phyloP scores from a whole-genome alignment of 2,329 filamentous ascomycete species.

The Aspergillus glaucus region DNA sequence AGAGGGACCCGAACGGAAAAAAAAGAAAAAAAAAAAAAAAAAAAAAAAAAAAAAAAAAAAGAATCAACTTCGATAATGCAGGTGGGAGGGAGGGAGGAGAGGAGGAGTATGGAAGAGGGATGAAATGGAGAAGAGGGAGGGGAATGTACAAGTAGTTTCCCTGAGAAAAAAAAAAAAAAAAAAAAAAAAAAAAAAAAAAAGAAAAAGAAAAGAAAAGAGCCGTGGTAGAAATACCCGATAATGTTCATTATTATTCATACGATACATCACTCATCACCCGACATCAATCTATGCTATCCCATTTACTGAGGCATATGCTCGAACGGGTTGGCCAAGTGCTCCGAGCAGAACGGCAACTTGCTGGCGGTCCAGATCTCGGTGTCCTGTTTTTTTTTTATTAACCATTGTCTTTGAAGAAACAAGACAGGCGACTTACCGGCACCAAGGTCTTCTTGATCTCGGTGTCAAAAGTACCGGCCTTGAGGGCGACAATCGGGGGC shows the following conservation, averaged over 20 bases:
- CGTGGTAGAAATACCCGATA: conserved; percentile 8
- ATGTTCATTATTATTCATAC: background rate
- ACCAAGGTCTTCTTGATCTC: conserved; percentile 64
- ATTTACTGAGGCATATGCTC: conserved; percentile 56
- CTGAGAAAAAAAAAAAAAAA: conserved; percentile 1
- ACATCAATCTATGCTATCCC: background rate
- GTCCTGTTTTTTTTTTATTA: conserved; percentile 25
- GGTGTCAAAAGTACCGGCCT: conserved; percentile 58
- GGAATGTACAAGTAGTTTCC: conserved; percentile 19
- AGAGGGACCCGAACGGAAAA: background rate
- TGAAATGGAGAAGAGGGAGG: conserved; percentile 1
- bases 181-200: background rate
- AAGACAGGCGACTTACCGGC: conserved; percentile 36
- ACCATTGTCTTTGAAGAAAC: background rate
- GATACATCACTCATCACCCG: background rate
- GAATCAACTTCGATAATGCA: conserved; percentile 4
- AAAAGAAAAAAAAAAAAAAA: background rate
- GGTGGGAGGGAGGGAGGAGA: conserved; percentile 10
- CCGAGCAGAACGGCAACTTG: conserved; percentile 66
- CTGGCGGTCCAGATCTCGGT: conserved; percentile 64
- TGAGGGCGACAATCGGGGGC: conserved; percentile 63
- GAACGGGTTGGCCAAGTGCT: conserved; percentile 58
- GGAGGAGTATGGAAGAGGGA: conserved; percentile 18
- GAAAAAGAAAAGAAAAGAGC: conserved; percentile 5
- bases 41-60: conserved; percentile 7